These are phyloP conservation scores for Hibiscus mutabilis DNA, from an alignment of 345 rosid genomes.

Conservation along the genomic window DNA sequence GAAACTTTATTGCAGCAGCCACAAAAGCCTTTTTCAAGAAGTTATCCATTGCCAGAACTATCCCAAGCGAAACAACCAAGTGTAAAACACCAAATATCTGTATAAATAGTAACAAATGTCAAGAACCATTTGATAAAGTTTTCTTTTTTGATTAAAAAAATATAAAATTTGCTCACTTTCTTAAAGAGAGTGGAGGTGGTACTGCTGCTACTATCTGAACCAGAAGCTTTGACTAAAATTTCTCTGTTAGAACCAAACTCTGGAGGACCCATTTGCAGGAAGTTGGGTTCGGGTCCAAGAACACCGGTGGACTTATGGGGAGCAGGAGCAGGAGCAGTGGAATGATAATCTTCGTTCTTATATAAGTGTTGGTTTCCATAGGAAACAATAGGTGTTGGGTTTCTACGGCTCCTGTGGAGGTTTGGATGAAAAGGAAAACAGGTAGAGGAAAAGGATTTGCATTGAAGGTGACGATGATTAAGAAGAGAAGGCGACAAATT, in stretches of 20 bases:
- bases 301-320: slow-evolving; percentile 2
- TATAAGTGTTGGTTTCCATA: slow-evolving; percentile 9
- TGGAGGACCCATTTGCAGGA: slow-evolving; percentile 35
- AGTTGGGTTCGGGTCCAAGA: slow-evolving; percentile 22
- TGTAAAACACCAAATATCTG: slow-evolving; percentile 62
- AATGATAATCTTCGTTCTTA: neutral
- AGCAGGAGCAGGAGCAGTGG: neutral
- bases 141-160: neutral
- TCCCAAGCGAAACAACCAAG: slow-evolving; percentile 72
- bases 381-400: slow-evolving; percentile 7
- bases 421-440: slow-evolving; percentile 11
- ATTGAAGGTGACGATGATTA: slow-evolving; percentile 15
- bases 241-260: slow-evolving; percentile 22
- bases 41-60: slow-evolving; percentile 69
- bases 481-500: slow-evolving; percentile 21
- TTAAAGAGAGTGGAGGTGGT: slow-evolving; percentile 44
- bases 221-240: slow-evolving; percentile 30
- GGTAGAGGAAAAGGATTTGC: slow-evolving; percentile 4
- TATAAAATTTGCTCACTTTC: slow-evolving; percentile 26
- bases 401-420: neutral
- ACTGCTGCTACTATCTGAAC: slow-evolving; percentile 33
- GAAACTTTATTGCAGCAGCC: slow-evolving; percentile 86
- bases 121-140: neutral
- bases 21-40: slow-evolving; percentile 69
- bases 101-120: neutral